Conservation (phyloP, 768 basidiomycete species). For the Roridomyces roridus region DNA sequence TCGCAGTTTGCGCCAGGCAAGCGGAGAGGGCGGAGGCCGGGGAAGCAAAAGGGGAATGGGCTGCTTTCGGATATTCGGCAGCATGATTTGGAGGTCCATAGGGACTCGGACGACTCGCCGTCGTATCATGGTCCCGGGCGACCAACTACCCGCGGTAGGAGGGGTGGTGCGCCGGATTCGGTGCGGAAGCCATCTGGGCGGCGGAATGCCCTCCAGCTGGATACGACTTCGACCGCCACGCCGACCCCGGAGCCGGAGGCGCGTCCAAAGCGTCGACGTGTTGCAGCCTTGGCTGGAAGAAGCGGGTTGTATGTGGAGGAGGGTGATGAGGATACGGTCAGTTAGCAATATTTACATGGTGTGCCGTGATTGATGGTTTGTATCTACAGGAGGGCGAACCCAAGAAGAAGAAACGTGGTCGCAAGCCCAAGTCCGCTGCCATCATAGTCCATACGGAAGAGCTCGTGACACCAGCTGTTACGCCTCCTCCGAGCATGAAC, state of each 20-base stretch:
- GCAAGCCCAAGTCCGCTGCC: constrained; percentile 38
- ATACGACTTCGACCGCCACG: constrained; percentile 44
- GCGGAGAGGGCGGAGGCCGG: constrained; percentile 63
- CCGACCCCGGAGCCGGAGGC: constrained; percentile 56
- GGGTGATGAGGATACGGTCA: constrained; percentile 19
- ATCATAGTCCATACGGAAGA: constrained; percentile 27
- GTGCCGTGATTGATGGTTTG: neutral
- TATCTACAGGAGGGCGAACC: constrained; percentile 33
- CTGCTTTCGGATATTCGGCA: constrained; percentile 81
- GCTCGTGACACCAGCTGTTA: constrained; percentile 9
- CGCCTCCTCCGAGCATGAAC: constrained; percentile 26
- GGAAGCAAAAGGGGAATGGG: constrained; percentile 83
- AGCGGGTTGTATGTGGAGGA: constrained; percentile 18
- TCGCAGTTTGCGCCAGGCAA: constrained; percentile 70
- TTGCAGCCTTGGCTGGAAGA: constrained; percentile 4
- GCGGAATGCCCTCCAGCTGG: constrained; percentile 34
- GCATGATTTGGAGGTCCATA: constrained; percentile 67
- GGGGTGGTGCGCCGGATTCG: constrained; percentile 30
- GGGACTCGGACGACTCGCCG: constrained; percentile 38
- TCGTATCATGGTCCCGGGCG: constrained; percentile 39
- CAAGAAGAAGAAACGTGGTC: constrained; percentile 38
- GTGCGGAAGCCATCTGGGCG: constrained; percentile 17
- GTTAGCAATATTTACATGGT: neutral
- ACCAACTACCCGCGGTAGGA: constrained; percentile 49
- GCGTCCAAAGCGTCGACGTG: constrained; percentile 39